Base-by-base conservation (phyloP, 2,329 filamentous ascomycete species). In the Aspergillus sp. region DNA sequence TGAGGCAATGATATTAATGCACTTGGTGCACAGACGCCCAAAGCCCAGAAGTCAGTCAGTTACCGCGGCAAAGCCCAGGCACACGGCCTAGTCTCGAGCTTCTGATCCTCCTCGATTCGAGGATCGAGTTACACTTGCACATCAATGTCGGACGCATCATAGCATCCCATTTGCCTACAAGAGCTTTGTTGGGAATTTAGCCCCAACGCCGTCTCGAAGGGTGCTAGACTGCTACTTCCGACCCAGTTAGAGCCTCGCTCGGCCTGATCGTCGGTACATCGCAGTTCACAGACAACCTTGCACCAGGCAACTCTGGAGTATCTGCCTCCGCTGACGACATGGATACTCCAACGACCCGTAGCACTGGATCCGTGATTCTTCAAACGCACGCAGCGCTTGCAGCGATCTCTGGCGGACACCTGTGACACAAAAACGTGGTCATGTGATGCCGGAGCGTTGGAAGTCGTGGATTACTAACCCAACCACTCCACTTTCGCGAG, bases 111-210 rank as follows among this genome's bases (percentile, higher is more conserved):
- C 12, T n/a, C 23, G 15, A n/a, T 27, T 37, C 12, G 15, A 37
- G 35, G 9, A 31, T 31, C 9, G 9, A 31, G 27, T 31, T 31
- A 31, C n/a, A 25, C 14, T 50, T 40, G 3, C 40, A 43, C 27
- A 11, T 31, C 27, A 4, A 31, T 31, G 27, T 31, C 27, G 27
- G 33, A 39, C 27, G 31, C 31, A 19, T 12, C 17, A 25, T 14
- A 15, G 47, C 47, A 37, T 37, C 47, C 35, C 37, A 43, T 44
- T 35, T n/a, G 51, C 50, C 25, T 23, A 21, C 19, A 50, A 58
- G 64, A 65, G 66, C 63, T 68, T 60, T 66, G 68, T 71, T 71
- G 69, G 66, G 67, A 60, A 44, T 60, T 52, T 48, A 44, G 56
- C 68, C 66, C 68, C 54, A 56, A 55, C 53, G 52, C 37, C 40